Evolutionary conservation across 78 protist species (phyloP).

Genomic region (Capsaspora owczarzaki): DNA sequence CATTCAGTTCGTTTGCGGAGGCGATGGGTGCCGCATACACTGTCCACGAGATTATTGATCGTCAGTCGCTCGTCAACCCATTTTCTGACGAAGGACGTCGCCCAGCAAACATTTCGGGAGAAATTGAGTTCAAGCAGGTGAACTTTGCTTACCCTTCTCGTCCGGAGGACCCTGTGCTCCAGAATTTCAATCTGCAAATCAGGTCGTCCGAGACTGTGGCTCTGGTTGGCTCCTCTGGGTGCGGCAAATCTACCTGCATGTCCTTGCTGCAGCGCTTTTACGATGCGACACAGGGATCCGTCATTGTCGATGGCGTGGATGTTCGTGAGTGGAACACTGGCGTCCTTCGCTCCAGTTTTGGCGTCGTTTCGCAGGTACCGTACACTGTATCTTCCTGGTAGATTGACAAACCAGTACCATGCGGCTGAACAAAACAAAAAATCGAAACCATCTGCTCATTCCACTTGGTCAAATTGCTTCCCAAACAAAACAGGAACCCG

Average conservation of each 20-base stretch:
- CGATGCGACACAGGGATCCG: constrained; percentile 45
- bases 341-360: constrained; percentile 18
- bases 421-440: too few relatives aligned
- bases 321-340: constrained; percentile 18
- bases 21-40: constrained; percentile 56
- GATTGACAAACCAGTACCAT: too few relatives aligned
- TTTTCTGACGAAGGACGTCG: not conserved
- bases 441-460: too few relatives aligned
- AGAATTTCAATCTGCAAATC: constrained; percentile 9
- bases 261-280: constrained; percentile 61
- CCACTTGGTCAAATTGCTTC: too few relatives aligned
- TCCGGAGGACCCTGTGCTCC: constrained; percentile 17
- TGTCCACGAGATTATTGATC: constrained; percentile 38
- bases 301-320: constrained; percentile 62
- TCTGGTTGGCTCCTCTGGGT: constrained; percentile 76
- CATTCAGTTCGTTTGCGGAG: constrained; percentile 23
- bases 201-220: constrained; percentile 61
- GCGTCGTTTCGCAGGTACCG: constrained; percentile 49
- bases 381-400: too few relatives aligned
- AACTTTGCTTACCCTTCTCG: constrained; percentile 35
- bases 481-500: constrained; percentile 45
- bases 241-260: constrained; percentile 72
- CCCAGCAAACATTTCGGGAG: not conserved
- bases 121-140: constrained; percentile 19
- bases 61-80: not conserved